Evolutionary conservation across 805 yeast species (phyloP), one percentile per base, ranked within the genome.

Genomic region (Wickerhamiella alocasiicola): DNA sequence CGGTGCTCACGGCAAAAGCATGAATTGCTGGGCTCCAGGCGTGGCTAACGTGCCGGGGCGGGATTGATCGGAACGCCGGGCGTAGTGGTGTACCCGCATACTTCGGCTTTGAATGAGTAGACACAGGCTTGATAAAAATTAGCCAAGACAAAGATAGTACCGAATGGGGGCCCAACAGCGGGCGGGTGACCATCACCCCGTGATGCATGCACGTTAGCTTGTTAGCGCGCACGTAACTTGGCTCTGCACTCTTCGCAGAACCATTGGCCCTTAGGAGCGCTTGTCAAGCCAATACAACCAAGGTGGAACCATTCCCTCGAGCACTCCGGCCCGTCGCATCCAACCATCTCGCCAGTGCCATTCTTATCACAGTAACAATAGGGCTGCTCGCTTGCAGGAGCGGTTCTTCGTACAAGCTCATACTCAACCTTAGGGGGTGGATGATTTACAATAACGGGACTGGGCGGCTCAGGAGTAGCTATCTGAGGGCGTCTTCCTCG

Each of bases 281-380:
- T 77, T 38, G 78, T 74, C 51, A 85, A 69, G 0, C 95, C 95
- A 31, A 83, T 81, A 61, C 97, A 87, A 13, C 93, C 93, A 50
- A 88, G 65, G 64, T 87, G 97, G 63, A 87, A 87, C 97, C 97
- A 87, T 59, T 87, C 97, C 41, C 84, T 68, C 56, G 77, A 77
- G 64, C 97, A 88, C 44, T 78, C 75, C 26, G 82, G 87, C 9
- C 95, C 96, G 55, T 91, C 98, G 63, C 98, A 91, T 2, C 94
- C 98, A 45, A 91, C 96, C 98, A 91, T 91, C 55, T 91, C 97
- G 15, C 98, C 98, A 56, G 81, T 91, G 4, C 96, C 88, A 0
- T 87, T 94, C 57, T 87, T 95, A 57, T 85, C 83, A 63, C 98
- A 91, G 63, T 88, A 87, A 60, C 98, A 91, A 58, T 88, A 88